Percentiles rank a stretch among this genome's conserved stretches.
These are phyloP conservation scores for Plasmodium ovale DNA, from an alignment of 169 alveolate species.

Conservation along the genomic window DNA sequence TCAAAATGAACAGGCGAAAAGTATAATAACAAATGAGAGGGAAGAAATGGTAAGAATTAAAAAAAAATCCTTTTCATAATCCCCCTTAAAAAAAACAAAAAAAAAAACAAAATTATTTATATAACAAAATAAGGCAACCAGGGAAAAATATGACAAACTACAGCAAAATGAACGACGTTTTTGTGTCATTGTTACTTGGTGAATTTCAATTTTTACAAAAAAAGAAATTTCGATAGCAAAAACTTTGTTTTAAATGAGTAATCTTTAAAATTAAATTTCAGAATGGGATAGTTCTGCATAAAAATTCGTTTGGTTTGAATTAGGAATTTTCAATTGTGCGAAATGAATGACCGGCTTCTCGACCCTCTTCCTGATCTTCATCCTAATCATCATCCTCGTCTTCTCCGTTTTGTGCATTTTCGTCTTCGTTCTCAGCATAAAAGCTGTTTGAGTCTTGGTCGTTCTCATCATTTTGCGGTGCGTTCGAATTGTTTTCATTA, in stretches of 20 bases:
- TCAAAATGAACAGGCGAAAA: too few relatives aligned
- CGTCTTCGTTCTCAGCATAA: slow-evolving; percentile 55
- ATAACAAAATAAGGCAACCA: too few relatives aligned
- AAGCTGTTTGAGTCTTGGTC: slow-evolving; percentile 51
- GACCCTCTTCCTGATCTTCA: neutral
- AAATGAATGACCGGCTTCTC: too few relatives aligned
- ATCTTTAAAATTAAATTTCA: slow-evolving; percentile 3
- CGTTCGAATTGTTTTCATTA: slow-evolving; percentile 7
- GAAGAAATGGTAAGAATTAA: too few relatives aligned
- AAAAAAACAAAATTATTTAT: too few relatives aligned
- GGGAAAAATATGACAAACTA: too few relatives aligned
- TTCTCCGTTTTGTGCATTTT: slow-evolving; percentile 30
- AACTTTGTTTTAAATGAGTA: neutral
- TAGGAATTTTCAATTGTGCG: too few relatives aligned
- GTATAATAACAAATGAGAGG: too few relatives aligned
- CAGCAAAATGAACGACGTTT: neutral
- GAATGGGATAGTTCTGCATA: neutral
- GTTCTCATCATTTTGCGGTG: slow-evolving; percentile 22
- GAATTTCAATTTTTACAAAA: neutral
- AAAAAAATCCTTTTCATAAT: too few relatives aligned
- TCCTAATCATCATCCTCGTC: slow-evolving; percentile 43
- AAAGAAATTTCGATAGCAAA: neutral
- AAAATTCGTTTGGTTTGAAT: neutral
- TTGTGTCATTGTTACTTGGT: neutral
- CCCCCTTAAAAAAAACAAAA: too few relatives aligned